Evolutionary conservation across 2,329 filamentous ascomycete genomes (phyloP).

Genomic region (Triangularia verruculosa): DNA sequence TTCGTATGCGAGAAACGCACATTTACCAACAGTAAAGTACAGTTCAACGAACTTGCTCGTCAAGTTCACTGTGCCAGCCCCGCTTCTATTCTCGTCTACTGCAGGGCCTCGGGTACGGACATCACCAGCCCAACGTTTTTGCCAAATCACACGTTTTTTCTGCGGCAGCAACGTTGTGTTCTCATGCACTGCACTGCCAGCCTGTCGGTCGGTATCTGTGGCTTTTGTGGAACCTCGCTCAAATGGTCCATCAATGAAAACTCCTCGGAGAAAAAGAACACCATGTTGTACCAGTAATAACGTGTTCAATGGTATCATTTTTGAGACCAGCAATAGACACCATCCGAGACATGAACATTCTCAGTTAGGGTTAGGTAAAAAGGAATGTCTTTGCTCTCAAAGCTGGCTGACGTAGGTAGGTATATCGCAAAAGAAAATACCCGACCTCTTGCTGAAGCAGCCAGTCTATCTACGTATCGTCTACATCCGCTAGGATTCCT

Average conservation of each 20-base stretch:
- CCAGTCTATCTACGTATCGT: background rate
- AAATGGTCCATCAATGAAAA: background rate
- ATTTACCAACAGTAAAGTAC: background rate
- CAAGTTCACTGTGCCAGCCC: too few relatives aligned
- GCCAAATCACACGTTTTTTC: background rate
- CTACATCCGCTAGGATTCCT: background rate
- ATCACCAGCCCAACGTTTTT: background rate
- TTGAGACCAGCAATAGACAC: background rate
- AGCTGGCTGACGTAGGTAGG: background rate
- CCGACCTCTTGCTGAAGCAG: background rate
- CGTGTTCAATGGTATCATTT: background rate
- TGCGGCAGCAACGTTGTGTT: background rate
- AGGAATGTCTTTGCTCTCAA: background rate
- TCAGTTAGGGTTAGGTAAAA: background rate
- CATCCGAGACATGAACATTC: background rate
- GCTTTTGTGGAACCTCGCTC: background rate
- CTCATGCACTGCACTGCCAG: background rate
- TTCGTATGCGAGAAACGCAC: too few relatives aligned
- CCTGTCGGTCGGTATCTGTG: background rate
- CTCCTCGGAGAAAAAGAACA: background rate
- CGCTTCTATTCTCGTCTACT: background rate
- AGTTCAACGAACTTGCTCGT: background rate
- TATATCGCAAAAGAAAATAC: background rate
- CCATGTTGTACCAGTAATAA: background rate
- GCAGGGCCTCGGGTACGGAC: background rate